Percentiles rank a stretch among this genome's conserved stretches.
Conservation (phyloP, 2,329 filamentous ascomycete species). For the Aspergillus pseudoviridinutans region DNA sequence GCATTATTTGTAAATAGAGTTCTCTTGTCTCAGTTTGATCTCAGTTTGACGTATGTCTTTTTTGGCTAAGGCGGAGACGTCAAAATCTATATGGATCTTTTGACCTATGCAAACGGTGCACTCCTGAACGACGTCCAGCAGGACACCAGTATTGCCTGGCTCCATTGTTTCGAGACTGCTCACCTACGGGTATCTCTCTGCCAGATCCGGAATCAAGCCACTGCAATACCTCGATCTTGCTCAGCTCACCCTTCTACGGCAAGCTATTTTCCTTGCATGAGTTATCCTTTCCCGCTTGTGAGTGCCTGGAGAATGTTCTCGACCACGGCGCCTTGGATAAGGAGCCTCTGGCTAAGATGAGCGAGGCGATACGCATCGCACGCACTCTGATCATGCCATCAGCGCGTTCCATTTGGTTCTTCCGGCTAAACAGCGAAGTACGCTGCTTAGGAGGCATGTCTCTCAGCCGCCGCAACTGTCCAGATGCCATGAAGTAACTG, state of each 20-base stretch:
- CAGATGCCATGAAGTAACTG: no score
- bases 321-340: conserved; percentile 14
- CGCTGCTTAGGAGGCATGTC: no score
- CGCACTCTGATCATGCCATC: conserved; percentile 13
- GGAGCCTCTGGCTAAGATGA: conserved; percentile 17
- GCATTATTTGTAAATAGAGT: no score
- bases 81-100: background rate
- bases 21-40: background rate
- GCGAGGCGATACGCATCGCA: conserved; percentile 23
- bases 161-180: conserved; percentile 27
- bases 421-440: no score
- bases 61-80: background rate
- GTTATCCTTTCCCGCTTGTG: conserved; percentile 32
- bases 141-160: conserved; percentile 9
- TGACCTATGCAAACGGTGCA: background rate
- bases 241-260: conserved; percentile 18
- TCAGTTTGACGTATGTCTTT: background rate
- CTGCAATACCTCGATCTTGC: conserved; percentile 7
- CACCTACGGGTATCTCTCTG: conserved; percentile 34
- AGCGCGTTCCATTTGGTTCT: no score
- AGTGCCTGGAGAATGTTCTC: conserved; percentile 25
- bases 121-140: background rate
- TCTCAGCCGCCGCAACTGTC: no score
- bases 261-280: conserved; percentile 15
- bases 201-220: conserved; percentile 20